Evolutionary conservation across 2,329 filamentous ascomycete genomes (phyloP).

Genomic region (Amauroascus niger): DNA sequence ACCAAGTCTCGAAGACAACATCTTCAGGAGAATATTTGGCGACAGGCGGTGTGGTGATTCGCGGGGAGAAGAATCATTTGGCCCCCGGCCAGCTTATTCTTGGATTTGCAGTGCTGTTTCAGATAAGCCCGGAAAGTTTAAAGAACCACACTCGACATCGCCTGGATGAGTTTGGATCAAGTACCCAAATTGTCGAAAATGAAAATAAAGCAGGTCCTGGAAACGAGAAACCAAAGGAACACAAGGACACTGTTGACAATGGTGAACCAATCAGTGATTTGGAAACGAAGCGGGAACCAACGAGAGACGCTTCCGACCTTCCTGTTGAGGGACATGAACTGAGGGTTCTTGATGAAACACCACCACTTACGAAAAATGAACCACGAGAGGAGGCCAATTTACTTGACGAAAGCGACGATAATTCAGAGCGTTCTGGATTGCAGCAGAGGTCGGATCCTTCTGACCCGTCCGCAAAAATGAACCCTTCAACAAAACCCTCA

Average conservation of each 20-base stretch:
- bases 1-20: conserved; percentile 81
- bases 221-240: conserved; percentile 11
- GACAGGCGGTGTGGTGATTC: conserved; percentile 67
- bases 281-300: not conserved
- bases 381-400: not conserved
- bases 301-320: conserved; percentile 21
- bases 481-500: not conserved
- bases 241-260: no score
- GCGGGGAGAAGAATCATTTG: conserved; percentile 81
- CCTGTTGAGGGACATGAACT: not conserved
- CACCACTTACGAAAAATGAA: not conserved
- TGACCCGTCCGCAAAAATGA: not conserved
- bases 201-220: conserved; percentile 15
- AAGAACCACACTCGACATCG: conserved; percentile 68
- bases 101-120: conserved; percentile 79
- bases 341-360: not conserved
- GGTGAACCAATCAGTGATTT: not conserved
- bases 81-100: conserved; percentile 79
- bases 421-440: not conserved
- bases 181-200: not conserved
- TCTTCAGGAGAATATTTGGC: conserved; percentile 70
- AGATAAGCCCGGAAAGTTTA: conserved; percentile 79
- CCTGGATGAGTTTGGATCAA: conserved; percentile 30
- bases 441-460: not conserved
- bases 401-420: not conserved